phyloP scores from a whole-genome alignment of 805 yeast species.

The Monosporozyma servazzii region DNA sequence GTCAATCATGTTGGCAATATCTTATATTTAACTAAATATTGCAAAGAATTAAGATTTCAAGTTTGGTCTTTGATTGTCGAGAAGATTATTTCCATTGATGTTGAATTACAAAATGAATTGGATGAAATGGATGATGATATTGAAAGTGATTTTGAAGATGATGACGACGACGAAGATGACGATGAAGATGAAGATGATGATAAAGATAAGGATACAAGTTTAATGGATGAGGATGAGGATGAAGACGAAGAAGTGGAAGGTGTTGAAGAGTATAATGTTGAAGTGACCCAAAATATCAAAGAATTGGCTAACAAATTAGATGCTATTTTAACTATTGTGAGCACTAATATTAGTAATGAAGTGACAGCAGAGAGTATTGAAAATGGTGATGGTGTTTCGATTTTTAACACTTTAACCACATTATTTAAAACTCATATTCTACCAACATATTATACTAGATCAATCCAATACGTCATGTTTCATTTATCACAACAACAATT shows the following conservation, averaged over 20 bases:
- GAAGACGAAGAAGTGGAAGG: conserved; percentile 30
- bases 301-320: conserved; percentile 65
- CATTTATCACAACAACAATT: conserved; percentile 72
- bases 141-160: conserved; percentile 39
- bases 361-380: conserved; percentile 44
- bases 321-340: conserved; percentile 48
- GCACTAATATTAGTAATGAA: conserved; percentile 40
- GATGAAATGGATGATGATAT: conserved; percentile 78
- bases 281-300: conserved; percentile 39
- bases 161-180: conserved; percentile 27
- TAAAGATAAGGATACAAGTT: conserved; percentile 27
- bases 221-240: conserved; percentile 22
- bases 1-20: conserved; percentile 60
- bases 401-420: conserved; percentile 66
- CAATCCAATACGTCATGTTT: conserved; percentile 78
- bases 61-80: conserved; percentile 79
- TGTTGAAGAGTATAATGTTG: conserved; percentile 41
- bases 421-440: conserved; percentile 73
- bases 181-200: conserved; percentile 28
- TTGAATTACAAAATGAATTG: conserved; percentile 79
- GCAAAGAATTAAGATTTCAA: conserved; percentile 62
- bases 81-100: conserved; percentile 76
- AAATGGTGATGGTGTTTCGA: conserved; percentile 53
- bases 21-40: conserved; percentile 51
- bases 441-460: conserved; percentile 86